Base-by-base conservation (phyloP, 441 rosid genomes). In the Arabidopsis lyrata region DNA sequence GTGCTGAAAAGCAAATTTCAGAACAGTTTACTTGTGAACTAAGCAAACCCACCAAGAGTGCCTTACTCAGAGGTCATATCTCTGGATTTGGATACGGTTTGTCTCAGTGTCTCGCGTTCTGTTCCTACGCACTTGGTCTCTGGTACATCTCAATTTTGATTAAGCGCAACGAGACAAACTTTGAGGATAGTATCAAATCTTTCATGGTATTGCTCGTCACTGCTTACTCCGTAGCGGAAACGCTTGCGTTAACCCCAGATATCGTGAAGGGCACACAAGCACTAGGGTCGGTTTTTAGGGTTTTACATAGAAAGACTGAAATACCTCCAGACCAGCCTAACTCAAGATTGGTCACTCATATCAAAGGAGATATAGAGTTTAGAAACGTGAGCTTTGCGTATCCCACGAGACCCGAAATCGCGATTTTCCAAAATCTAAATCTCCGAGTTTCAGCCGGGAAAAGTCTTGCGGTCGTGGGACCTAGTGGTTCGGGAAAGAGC, bases 401-500 rank as follows among this genome's bases (percentile, higher is more conserved):
- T 70, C 97, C 98, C n/a, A 65, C 83, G 22, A 82, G 97, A 75
- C 92, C 89, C 0, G 86, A 89, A 16, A 70, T 85, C 8, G 39
- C 83, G 62, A 74, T 93, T 64, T 84, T 88, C 16, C 83, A 86
- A 66, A 77, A 79, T 62, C 77, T 89, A 39, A 81, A 78, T 67
- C 85, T 93, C 29, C 66, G 69, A 77, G 82, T 83, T 42, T 64
- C 81, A 7, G 73, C 91, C 0, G 92, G 98, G 16, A 87, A 78
- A 71, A 89, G 91, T 62, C 82, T 89, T 20, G 96, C 95, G 1
- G 81, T 90, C 5, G 96, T 89, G 5, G 98, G 95, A 49, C 88
- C 77, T 61, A 92, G 98, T 14, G 98, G 98, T 32, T 89, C 96
- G 5, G 98, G 97, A 48, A 93, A 93, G 80, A 90, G 95, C 65